phyloP scores from a whole-genome alignment of 129 eudicot genomes.

The Smallanthus sonchifolius region DNA sequence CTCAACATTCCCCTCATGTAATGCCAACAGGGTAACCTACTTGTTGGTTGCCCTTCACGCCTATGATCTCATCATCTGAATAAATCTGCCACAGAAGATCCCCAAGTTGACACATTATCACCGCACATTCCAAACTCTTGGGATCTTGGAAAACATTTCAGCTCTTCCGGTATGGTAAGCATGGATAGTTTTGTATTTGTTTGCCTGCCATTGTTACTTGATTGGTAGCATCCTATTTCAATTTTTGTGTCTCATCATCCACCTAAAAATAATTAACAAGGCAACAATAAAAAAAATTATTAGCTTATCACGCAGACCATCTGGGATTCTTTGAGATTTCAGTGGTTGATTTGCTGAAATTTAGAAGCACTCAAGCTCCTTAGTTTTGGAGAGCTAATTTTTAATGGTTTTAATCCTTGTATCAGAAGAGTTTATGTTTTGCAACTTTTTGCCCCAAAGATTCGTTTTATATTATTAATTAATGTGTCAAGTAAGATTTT shows the following conservation, averaged over 20 bases:
- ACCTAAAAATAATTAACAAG: no score
- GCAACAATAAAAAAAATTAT: no score
- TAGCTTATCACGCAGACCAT: no score
- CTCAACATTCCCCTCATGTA: constrained; percentile 47
- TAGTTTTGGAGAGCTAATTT: no score
- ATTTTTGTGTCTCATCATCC: constrained; percentile 98
- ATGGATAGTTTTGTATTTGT: constrained; percentile 38
- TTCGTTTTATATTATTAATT: no score
- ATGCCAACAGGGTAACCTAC: constrained; percentile 66
- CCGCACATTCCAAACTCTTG: constrained; percentile 57
- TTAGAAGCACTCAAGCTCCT: no score
- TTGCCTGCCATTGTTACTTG: constrained; percentile 20
- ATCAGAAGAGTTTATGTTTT: no score
- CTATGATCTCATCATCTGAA: constrained; percentile 56
- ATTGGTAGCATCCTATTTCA: constrained; percentile 86
- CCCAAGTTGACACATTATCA: constrained; percentile 49
- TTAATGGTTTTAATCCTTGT: no score
- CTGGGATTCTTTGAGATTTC: no score
- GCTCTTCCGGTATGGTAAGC: constrained; percentile 66
- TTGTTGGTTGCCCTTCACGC: constrained; percentile 82
- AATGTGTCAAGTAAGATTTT: no score
- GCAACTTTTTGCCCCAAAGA: no score
- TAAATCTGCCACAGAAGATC: constrained; percentile 71
- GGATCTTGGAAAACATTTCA: constrained; percentile 49
- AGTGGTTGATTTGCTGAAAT: no score